phyloP scores from a whole-genome alignment of 2,329 filamentous ascomycete species.

The Plectosphaerella sp. region DNA sequence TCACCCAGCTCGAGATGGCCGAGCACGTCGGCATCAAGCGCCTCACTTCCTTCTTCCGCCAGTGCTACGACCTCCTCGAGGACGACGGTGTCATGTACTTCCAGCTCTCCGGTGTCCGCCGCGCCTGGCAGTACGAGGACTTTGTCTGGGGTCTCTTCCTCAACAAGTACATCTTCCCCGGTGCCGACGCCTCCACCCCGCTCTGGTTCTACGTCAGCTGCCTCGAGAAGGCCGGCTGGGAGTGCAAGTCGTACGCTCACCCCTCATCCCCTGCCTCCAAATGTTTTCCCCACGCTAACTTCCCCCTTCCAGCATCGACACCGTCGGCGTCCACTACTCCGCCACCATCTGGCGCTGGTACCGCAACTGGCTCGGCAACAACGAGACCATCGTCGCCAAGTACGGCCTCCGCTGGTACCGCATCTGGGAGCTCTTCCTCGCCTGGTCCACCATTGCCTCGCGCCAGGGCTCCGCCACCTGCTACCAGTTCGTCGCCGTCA shows the following conservation, averaged over 20 bases:
- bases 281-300: neutral
- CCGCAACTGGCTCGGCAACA: conserved; percentile 94
- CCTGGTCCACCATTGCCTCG: conserved; percentile 77
- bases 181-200: conserved; percentile 91
- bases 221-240: conserved; percentile 78
- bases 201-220: conserved; percentile 82
- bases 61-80: conserved; percentile 92
- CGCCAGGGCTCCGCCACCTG: conserved; percentile 81
- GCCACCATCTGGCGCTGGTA: conserved; percentile 98
- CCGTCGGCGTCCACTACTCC: conserved; percentile 93
- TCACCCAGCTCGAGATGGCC: conserved; percentile 96
- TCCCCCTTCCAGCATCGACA: conserved; percentile 58
- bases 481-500: conserved; percentile 82
- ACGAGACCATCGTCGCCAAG: conserved; percentile 88
- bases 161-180: conserved; percentile 99
- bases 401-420: conserved; percentile 95
- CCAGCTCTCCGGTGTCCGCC: conserved; percentile 90
- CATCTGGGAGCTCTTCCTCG: conserved; percentile 91
- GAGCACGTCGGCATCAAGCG: conserved; percentile 97
- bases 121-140: conserved; percentile 97
- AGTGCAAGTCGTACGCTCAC: conserved; percentile 63
- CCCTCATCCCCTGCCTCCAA: neutral
- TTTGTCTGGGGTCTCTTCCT: conserved; percentile 98
- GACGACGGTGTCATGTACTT: conserved; percentile 96
- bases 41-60: conserved; percentile 73